A percentile compares a stretch with the other conserved stretches of the same genome.
Conservation (phyloP, 1,139 yeast genomes). For the Eremothecium gossypii region DNA sequence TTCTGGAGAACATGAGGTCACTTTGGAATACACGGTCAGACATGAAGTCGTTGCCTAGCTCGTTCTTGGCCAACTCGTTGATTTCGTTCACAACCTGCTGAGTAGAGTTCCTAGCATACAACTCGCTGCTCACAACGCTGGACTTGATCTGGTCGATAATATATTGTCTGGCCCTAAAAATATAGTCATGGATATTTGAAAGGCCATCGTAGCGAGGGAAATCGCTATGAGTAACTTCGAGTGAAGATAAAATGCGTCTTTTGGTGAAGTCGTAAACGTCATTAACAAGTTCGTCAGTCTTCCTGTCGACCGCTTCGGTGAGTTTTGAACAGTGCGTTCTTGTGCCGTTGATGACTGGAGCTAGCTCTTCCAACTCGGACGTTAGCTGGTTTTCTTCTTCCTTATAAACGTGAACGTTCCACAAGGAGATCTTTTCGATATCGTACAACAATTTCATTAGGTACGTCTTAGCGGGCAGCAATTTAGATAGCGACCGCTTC, state of each 20-base stretch:
- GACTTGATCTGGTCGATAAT: conserved; percentile 57
- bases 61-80: conserved; percentile 50
- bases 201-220: conserved; percentile 55
- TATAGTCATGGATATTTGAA: conserved; percentile 59
- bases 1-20: conserved; percentile 75
- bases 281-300: conserved; percentile 54
- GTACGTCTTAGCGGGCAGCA: conserved; percentile 87
- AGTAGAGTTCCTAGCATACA: conserved; percentile 55
- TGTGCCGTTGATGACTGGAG: conserved; percentile 55
- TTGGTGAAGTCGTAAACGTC: conserved; percentile 56
- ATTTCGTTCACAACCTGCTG: conserved; percentile 52
- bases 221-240: conserved; percentile 52
- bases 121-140: conserved; percentile 59
- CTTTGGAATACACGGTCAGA: conserved; percentile 63
- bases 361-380: conserved; percentile 43
- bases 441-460: conserved; percentile 62
- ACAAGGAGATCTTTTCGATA: conserved; percentile 46
- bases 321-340: conserved; percentile 45
- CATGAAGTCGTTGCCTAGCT: conserved; percentile 51
- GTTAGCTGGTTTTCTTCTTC: conserved; percentile 40
- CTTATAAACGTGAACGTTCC: conserved; percentile 50
- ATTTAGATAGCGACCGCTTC: conserved; percentile 78
- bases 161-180: conserved; percentile 56
- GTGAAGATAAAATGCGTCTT: conserved; percentile 42
- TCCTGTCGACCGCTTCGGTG: conserved; percentile 49